Percentiles rank a stretch among this genome's conserved stretches.
These are phyloP conservation scores for Aureobasidium sp. DNA, from an alignment of 2,329 filamentous ascomycete species.

Conservation along the genomic window DNA sequence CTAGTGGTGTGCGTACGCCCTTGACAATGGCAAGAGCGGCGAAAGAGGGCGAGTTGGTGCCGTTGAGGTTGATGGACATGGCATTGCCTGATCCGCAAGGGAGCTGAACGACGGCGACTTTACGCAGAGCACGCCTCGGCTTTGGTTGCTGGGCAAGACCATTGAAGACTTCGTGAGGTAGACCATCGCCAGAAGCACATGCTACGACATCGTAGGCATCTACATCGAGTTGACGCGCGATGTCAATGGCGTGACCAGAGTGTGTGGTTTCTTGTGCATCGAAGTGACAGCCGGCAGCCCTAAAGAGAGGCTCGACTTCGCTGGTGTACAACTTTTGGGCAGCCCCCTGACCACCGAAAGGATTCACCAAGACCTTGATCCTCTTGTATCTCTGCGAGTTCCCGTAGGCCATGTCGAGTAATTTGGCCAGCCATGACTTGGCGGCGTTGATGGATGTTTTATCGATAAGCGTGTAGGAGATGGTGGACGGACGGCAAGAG, in stretches of 20 bases:
- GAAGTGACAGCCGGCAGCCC: conserved; percentile 69
- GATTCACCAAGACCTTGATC: conserved; percentile 85
- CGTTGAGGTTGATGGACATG: conserved; percentile 83
- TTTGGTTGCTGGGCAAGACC: conserved; percentile 72
- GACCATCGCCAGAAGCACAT: conserved; percentile 85
- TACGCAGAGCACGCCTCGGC: conserved; percentile 64
- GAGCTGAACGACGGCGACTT: conserved; percentile 76
- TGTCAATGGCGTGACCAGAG: conserved; percentile 69
- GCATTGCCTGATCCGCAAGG: conserved; percentile 94
- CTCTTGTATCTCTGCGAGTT: conserved; percentile 62
- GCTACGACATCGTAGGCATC: conserved; percentile 78
- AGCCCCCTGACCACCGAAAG: conserved; percentile 74
- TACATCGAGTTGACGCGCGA: conserved; percentile 69
- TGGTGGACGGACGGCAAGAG: conserved; percentile 52
- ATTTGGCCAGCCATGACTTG: conserved; percentile 54
- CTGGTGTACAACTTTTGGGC: conserved; percentile 67
- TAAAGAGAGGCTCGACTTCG: conserved; percentile 74
- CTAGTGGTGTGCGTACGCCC: conserved; percentile 73
- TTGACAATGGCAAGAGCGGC: conserved; percentile 84
- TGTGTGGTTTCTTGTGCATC: conserved; percentile 66
- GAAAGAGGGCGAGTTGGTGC: conserved; percentile 65
- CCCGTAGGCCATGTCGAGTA: conserved; percentile 66
- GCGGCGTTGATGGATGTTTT: conserved; percentile 45
- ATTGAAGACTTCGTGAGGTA: conserved; percentile 92
- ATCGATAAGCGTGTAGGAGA: conserved; percentile 53